Evolutionary conservation across 1,139 yeast species (phyloP).

Genomic region (Pichia sp.): DNA sequence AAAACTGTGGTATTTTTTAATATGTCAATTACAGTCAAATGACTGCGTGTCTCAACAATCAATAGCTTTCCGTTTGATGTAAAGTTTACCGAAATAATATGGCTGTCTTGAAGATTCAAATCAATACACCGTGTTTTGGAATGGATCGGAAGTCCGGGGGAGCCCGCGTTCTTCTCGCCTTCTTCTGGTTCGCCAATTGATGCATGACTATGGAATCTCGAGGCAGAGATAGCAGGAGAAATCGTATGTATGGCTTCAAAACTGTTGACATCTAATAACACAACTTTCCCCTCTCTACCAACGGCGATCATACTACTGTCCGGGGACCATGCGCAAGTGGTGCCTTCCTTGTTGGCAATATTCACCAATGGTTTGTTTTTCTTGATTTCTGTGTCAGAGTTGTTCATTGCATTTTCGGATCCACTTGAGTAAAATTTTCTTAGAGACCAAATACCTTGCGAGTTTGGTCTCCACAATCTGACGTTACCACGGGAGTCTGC

Average conservation of each 20-base stretch:
- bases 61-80: slow-evolving; percentile 17
- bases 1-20: slow-evolving; percentile 14
- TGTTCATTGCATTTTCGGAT: slow-evolving; percentile 8
- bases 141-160: neutral
- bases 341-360: slow-evolving; percentile 18
- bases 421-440: slow-evolving; percentile 26
- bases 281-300: slow-evolving; percentile 63
- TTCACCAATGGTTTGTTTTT: slow-evolving; percentile 39
- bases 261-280: slow-evolving; percentile 53
- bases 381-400: slow-evolving; percentile 22
- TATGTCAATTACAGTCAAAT: slow-evolving; percentile 15
- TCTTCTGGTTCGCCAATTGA: slow-evolving; percentile 4
- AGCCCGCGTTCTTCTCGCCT: neutral
- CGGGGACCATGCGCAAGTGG: slow-evolving; percentile 60
- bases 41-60: slow-evolving; percentile 16
- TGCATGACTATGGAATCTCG: slow-evolving; percentile 36
- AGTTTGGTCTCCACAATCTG: slow-evolving; percentile 72
- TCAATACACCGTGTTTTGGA: slow-evolving; percentile 12
- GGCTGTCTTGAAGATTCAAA: slow-evolving; percentile 17
- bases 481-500: slow-evolving; percentile 82
- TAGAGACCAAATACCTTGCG: slow-evolving; percentile 40
- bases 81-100: slow-evolving; percentile 16
- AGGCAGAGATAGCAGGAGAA: slow-evolving; percentile 58
- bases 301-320: slow-evolving; percentile 74
- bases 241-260: slow-evolving; percentile 45